A percentile compares a stretch with the other conserved stretches of the same genome.
Conservation (phyloP, 306 rosid species). For the Oxytropis ochrocephala region DNA sequence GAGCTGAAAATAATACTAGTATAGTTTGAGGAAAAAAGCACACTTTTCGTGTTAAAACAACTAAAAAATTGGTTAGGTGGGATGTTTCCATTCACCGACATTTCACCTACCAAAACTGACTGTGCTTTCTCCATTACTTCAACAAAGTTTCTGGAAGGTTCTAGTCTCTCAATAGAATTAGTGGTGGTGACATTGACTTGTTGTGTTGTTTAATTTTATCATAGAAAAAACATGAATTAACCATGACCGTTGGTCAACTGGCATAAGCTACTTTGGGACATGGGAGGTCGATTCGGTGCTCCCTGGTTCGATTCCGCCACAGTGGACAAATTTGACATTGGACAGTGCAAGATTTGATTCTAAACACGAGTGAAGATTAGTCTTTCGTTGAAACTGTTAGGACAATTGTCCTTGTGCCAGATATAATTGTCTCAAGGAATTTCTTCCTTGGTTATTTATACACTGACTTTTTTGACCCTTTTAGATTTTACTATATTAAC, state of each 20-base stretch:
- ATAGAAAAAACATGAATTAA: background rate
- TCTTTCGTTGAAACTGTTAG: too few species aligned
- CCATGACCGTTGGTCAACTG: too few species aligned
- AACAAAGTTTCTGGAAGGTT: background rate
- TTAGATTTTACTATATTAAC: background rate
- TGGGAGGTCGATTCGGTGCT: too few species aligned
- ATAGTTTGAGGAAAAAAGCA: background rate
- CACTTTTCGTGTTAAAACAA: background rate
- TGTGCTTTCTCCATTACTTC: background rate
- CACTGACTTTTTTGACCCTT: background rate
- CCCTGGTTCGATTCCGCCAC: too few species aligned
- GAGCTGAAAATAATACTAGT: too few species aligned
- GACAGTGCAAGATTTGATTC: too few species aligned
- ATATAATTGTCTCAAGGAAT: background rate
- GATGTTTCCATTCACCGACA: background rate
- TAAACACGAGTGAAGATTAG: too few species aligned
- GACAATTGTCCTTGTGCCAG: background rate
- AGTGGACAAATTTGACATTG: too few species aligned
- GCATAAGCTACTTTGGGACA: too few species aligned
- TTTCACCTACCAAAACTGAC: constrained; percentile 13
- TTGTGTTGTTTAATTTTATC: background rate
- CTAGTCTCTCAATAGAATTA: background rate
- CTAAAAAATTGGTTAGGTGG: background rate
- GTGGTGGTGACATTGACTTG: background rate
- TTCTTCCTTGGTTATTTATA: background rate